Evolutionary conservation across 352 stramenopile species (phyloP).

Genomic region (Paralagenidium karlingii): DNA sequence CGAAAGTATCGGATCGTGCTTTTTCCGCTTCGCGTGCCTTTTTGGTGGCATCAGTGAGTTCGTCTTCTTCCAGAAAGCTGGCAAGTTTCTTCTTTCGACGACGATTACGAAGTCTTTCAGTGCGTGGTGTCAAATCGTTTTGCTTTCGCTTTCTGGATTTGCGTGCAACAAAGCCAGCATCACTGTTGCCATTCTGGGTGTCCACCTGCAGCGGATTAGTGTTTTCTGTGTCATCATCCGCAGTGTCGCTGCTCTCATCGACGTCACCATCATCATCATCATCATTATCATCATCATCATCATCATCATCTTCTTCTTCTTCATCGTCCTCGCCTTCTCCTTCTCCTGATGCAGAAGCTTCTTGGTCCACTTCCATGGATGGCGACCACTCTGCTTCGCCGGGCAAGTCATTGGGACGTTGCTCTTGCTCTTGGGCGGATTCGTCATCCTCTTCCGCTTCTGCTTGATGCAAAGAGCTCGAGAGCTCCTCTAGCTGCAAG

Average conservation of each 20-base stretch:
- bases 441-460: no score
- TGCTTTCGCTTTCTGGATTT: not conserved
- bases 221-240: slow-evolving; percentile 1
- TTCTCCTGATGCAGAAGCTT: no score
- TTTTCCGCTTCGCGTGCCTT: slow-evolving; percentile 50
- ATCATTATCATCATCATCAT: slow-evolving; percentile 5
- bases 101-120: slow-evolving; percentile 19
- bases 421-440: no score
- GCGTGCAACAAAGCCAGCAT: not conserved
- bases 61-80: slow-evolving; percentile 47
- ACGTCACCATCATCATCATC: slow-evolving; percentile 10
- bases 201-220: slow-evolving; percentile 2
- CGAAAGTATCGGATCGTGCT: slow-evolving; percentile 11
- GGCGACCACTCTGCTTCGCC: slow-evolving; percentile 26
- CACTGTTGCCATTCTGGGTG: slow-evolving; percentile 7
- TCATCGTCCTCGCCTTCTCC: slow-evolving; percentile 1
- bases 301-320: slow-evolving; percentile 4
- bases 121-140: slow-evolving; percentile 4
- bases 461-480: no score
- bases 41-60: slow-evolving; percentile 48
- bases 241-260: slow-evolving; percentile 2
- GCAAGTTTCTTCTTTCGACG: slow-evolving; percentile 51
- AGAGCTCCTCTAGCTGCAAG: no score
- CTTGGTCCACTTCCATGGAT: not conserved
- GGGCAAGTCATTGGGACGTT: no score